Evolutionary conservation across 2,329 filamentous ascomycete species (phyloP).

Genomic region (Xylariaceae sp.): DNA sequence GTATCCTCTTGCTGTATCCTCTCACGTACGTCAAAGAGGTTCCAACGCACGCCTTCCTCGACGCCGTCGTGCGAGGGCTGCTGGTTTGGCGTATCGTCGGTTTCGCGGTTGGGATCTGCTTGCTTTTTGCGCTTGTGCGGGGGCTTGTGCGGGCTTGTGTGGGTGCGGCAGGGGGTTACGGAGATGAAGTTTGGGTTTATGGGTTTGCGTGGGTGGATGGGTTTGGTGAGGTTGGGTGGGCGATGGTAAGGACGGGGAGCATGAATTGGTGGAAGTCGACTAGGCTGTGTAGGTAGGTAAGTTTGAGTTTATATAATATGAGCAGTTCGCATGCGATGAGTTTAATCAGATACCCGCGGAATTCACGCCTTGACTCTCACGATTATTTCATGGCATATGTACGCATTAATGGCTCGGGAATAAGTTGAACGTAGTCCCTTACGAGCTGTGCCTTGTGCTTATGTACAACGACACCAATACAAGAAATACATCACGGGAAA

Average conservation of each 20-base stretch:
- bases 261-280: conserved; percentile 4
- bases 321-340: no score
- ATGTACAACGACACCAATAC: not conserved
- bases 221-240: not conserved
- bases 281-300: not conserved
- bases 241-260: not conserved
- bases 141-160: conserved; percentile 40
- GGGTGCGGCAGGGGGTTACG: conserved; percentile 39
- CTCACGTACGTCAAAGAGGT: conserved; percentile 68
- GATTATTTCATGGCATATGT: no score
- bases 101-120: conserved; percentile 41
- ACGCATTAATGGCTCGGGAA: no score
- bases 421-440: no score
- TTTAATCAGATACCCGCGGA: no score
- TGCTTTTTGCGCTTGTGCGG: conserved; percentile 44
- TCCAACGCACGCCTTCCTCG: conserved; percentile 79
- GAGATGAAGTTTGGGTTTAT: conserved; percentile 28
- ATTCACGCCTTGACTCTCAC: no score
- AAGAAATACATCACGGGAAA: not conserved
- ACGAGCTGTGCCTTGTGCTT: not conserved
- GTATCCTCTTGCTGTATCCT: conserved; percentile 72
- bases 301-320: no score
- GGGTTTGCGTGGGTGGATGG: conserved; percentile 23
- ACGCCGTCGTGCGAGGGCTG: conserved; percentile 50
- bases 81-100: conserved; percentile 58